Base-by-base conservation (phyloP, 768 basidiomycete genomes). In the Suillus paluster region DNA sequence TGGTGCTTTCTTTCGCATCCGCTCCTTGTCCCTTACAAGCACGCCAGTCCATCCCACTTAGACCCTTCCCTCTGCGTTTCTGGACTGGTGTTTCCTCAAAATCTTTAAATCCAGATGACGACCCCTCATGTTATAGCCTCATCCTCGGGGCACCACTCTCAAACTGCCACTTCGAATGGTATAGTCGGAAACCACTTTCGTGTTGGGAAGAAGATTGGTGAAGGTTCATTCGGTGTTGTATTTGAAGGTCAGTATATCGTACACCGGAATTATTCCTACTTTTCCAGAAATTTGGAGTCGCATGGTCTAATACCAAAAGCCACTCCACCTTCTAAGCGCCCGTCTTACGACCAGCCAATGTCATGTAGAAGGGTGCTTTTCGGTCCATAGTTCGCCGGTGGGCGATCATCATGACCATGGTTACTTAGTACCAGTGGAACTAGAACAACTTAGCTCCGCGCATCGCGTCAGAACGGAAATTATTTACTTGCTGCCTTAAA, bases 141-240 rank as follows among this genome's bases (percentile, higher is more conserved):
- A 44, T 91, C 90, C 63, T 90, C 86, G 49, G 79, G 79, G 23
- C 89, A 90, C 76, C 87, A 85, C 57, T 83, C 86, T 19, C 85
- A 86, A 70, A 82, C 86, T 52, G 79, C 86, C 53, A 81, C 84
- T 33, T 83, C 78, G 44, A 90, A 87, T 75, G 86, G 90, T 69
- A 86, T 93, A 74, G 89, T 93, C 62, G 91, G 91, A 46, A 87
- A 82, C 70, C 86, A 92, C 74, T 93, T 86, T 73, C 85, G 92
- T 65, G 95, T 99, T 57, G 97, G 97, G 56, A 95, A 97, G 85
- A 98, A 98, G 87, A 97, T 99, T 75, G 97, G 97, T 53, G 97
- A 99, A 79, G 97, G 97, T 56, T 93, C 91, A n/a, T 99, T 99
- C 74, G 97, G 97, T 70, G 97, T 99, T 67, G 91, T 99, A 64